phyloP scores from a whole-genome alignment of 352 stramenopile genomes.

The Phytophthora idaei region DNA sequence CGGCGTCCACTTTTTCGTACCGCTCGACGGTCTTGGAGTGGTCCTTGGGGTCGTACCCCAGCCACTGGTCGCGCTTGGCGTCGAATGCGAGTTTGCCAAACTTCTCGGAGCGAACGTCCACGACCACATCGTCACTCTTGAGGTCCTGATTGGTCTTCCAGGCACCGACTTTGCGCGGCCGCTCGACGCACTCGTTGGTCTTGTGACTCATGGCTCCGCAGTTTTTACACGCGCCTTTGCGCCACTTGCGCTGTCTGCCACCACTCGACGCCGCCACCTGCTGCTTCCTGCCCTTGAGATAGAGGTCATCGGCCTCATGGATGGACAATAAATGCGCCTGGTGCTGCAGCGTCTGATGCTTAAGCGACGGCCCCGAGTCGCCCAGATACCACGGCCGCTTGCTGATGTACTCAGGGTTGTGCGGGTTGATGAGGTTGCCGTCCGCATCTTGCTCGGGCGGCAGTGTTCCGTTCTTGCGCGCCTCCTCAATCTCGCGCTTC shows the following conservation, averaged over 20 bases:
- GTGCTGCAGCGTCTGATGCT: slow-evolving; percentile 94
- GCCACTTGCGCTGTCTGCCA: slow-evolving; percentile 64
- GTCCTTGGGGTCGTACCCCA: slow-evolving; percentile 92
- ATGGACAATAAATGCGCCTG: slow-evolving; percentile 91
- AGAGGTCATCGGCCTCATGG: slow-evolving; percentile 88
- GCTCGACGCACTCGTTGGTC: slow-evolving; percentile 93
- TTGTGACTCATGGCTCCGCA: slow-evolving; percentile 94
- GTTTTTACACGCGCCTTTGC: slow-evolving; percentile 94
- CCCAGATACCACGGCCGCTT: slow-evolving; percentile 99
- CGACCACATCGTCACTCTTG: slow-evolving; percentile 78
- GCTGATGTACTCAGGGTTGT: slow-evolving; percentile 99
- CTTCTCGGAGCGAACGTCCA: slow-evolving; percentile 88
- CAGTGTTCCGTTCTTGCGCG: slow-evolving; percentile 88
- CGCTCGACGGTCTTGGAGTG: slow-evolving; percentile 78
- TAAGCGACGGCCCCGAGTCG: slow-evolving; percentile 92
- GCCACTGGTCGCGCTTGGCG: slow-evolving; percentile 97
- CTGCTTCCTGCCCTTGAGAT: slow-evolving; percentile 51
- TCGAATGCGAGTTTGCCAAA: slow-evolving; percentile 97
- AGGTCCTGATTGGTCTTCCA: slow-evolving; percentile 94
- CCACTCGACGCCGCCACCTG: neutral
- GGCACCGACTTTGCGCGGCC: slow-evolving; percentile 89
- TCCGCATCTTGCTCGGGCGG: slow-evolving; percentile 89
- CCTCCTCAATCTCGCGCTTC: slow-evolving; percentile 91
- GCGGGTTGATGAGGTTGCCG: slow-evolving; percentile 98
- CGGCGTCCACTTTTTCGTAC: slow-evolving; percentile 85